Evolutionary conservation across 805 yeast species (phyloP).

Genomic region (Debaryomyces maramus): DNA sequence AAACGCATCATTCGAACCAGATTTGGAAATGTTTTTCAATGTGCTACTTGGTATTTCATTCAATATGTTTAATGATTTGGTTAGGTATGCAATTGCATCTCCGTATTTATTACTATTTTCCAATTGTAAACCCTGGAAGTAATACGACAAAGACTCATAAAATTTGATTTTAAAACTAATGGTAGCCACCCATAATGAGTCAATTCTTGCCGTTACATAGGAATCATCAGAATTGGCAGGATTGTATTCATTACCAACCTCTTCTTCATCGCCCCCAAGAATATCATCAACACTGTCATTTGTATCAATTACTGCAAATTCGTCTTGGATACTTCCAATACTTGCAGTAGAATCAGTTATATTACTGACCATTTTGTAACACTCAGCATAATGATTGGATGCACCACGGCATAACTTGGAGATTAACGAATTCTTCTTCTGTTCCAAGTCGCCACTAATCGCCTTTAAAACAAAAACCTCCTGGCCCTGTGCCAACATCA

Average conservation of each 20-base stretch:
- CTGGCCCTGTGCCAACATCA: constrained; percentile 86
- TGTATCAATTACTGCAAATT: constrained; percentile 20
- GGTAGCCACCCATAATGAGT: constrained; percentile 50
- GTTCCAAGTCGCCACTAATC: constrained; percentile 50
- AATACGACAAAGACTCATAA: constrained; percentile 60
- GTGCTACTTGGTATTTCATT: constrained; percentile 30
- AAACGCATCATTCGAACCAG: constrained; percentile 27
- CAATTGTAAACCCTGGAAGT: constrained; percentile 55
- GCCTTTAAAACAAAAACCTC: constrained; percentile 73
- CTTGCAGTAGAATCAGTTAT: constrained; percentile 13
- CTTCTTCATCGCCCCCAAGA: constrained; percentile 16
- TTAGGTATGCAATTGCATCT: constrained; percentile 66
- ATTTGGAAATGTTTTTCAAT: constrained; percentile 23
- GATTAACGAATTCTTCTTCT: constrained; percentile 64
- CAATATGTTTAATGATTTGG: constrained; percentile 48
- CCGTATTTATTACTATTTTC: constrained; percentile 67
- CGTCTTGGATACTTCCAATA: constrained; percentile 11
- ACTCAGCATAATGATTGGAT: constrained; percentile 52
- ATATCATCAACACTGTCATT: constrained; percentile 38
- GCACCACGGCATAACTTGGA: constrained; percentile 73
- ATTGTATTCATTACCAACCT: constrained; percentile 19
- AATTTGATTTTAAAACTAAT: constrained; percentile 54
- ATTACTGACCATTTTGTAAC: constrained; percentile 44
- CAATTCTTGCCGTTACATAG: constrained; percentile 28
- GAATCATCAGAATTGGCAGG: constrained; percentile 17